Percentiles rank a stretch among this genome's conserved stretches.
Evolutionary conservation across 768 basidiomycete species (phyloP).

Genomic region (Rhodotorula paludigena): DNA sequence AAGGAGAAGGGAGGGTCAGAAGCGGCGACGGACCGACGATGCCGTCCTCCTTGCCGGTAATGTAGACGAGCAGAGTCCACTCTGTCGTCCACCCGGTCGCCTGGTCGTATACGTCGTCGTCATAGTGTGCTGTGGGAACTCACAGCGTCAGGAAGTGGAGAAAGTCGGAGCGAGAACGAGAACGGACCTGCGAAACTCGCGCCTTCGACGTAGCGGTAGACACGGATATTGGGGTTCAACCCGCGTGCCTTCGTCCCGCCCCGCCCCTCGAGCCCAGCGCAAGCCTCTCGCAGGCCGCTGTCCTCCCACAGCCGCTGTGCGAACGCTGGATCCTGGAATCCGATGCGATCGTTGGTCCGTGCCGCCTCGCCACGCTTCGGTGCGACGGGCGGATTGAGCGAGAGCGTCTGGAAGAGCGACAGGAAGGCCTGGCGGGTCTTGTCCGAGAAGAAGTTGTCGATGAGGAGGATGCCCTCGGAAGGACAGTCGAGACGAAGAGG

Average conservation of each 20-base stretch:
- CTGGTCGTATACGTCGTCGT: constrained; percentile 56
- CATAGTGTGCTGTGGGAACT: constrained; percentile 58
- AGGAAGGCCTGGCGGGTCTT: constrained; percentile 54
- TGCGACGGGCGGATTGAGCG: constrained; percentile 52
- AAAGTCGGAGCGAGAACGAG: neutral
- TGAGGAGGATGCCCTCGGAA: constrained; percentile 10
- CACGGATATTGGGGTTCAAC: constrained; percentile 66
- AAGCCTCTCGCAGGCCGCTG: constrained; percentile 17
- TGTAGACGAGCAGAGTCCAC: constrained; percentile 71
- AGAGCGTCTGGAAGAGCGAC: constrained; percentile 57
- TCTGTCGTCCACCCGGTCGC: constrained; percentile 46
- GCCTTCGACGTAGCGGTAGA: constrained; percentile 58
- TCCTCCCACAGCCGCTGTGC: constrained; percentile 52
- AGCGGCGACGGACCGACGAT: constrained; percentile 48
- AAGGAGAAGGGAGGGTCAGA: constrained; percentile 45
- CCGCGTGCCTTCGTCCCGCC: constrained; percentile 42
- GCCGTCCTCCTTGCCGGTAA: constrained; percentile 67
- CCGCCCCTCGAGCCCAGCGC: neutral
- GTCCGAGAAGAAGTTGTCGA: constrained; percentile 15
- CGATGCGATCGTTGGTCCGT: constrained; percentile 64
- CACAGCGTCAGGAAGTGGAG: neutral
- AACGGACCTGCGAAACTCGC: constrained; percentile 59
- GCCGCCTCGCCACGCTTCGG: constrained; percentile 69
- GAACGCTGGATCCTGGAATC: constrained; percentile 58
- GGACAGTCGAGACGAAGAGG: neutral